These are phyloP conservation scores for Dipodascus geniculatus DNA, from an alignment of 805 yeast genomes.

Conservation along the genomic window DNA sequence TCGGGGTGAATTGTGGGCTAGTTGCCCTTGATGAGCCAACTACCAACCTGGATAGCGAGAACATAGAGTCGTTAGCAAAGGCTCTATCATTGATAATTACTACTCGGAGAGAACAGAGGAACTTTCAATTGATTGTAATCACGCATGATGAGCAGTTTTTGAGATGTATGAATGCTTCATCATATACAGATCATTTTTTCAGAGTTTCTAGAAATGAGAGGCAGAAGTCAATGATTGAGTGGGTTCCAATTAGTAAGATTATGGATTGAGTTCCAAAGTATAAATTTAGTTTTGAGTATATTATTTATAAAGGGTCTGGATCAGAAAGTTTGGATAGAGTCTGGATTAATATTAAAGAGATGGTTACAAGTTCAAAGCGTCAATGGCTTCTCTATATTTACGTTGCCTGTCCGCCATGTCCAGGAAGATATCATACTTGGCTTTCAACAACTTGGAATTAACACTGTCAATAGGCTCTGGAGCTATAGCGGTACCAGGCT, in stretches of 20 bases:
- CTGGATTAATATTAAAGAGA: too few species aligned
- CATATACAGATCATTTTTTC: slow-evolving; percentile 80
- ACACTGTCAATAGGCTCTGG: slow-evolving; percentile 47
- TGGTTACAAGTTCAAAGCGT: slow-evolving; percentile 3
- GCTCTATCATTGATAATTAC: slow-evolving; percentile 68
- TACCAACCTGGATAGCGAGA: slow-evolving; percentile 83
- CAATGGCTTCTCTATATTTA: slow-evolving; percentile 57
- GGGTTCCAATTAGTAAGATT: slow-evolving; percentile 25
- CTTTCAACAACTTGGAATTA: slow-evolving; percentile 59
- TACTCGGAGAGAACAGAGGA: slow-evolving; percentile 61
- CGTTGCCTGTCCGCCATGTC: slow-evolving; percentile 81
- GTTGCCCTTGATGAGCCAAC: slow-evolving; percentile 97
- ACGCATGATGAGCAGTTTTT: slow-evolving; percentile 94
- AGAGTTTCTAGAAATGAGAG: slow-evolving; percentile 68
- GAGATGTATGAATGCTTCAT: slow-evolving; percentile 71
- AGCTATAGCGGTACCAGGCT: slow-evolving; percentile 65
- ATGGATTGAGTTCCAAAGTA: slow-evolving; percentile 4
- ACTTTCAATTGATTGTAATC: slow-evolving; percentile 89
- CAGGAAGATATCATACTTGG: slow-evolving; percentile 74
- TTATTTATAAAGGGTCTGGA: too few species aligned
- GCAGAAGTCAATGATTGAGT: slow-evolving; percentile 66
- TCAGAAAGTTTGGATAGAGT: too few species aligned
- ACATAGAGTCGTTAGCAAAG: slow-evolving; percentile 76
- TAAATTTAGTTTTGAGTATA: background rate
- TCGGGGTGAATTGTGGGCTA: slow-evolving; percentile 90